A percentile compares a stretch with the other conserved stretches of the same genome.
Conservation (phyloP, 306 rosid species). For the Lathyrus oleraceus region DNA sequence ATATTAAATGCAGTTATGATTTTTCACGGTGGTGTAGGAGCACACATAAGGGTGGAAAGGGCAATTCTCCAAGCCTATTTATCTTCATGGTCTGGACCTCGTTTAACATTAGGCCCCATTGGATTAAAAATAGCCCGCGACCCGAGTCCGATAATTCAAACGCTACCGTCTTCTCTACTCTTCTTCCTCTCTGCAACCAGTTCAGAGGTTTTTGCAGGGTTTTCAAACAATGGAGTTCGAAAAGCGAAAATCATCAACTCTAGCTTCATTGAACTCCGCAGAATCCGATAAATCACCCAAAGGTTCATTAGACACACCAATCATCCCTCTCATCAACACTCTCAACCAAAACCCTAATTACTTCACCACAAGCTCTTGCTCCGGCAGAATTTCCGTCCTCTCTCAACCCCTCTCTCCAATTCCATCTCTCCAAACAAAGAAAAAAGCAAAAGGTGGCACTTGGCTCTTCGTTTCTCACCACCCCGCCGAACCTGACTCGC, state of each 20-base stretch:
- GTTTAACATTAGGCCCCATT: background rate
- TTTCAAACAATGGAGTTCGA: slow-evolving; percentile 62
- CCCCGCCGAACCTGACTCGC: slow-evolving; percentile 64
- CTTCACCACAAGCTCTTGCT: slow-evolving; percentile 96
- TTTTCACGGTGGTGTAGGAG: too few species aligned
- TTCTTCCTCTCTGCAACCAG: background rate
- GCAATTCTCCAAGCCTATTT: background rate
- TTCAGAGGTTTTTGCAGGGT: slow-evolving; percentile 38
- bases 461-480: slow-evolving; percentile 85
- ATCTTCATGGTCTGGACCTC: background rate
- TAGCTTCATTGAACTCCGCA: slow-evolving; percentile 59
- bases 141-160: background rate
- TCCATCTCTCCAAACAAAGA: slow-evolving; percentile 40
- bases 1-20: too few species aligned
- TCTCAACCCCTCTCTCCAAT: slow-evolving; percentile 53
- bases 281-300: slow-evolving; percentile 83
- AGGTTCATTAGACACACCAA: slow-evolving; percentile 72
- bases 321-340: slow-evolving; percentile 70
- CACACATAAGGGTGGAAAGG: too few species aligned
- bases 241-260: slow-evolving; percentile 68
- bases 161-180: background rate
- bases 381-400: slow-evolving; percentile 88
- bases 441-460: slow-evolving; percentile 84
- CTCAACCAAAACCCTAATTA: slow-evolving; percentile 63
- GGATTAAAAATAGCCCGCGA: background rate